A percentile compares a stretch with the other conserved stretches of the same genome.
Conservation (phyloP, 1,284 basidiomycete genomes). For the Cryptococcus deneoformans region DNA sequence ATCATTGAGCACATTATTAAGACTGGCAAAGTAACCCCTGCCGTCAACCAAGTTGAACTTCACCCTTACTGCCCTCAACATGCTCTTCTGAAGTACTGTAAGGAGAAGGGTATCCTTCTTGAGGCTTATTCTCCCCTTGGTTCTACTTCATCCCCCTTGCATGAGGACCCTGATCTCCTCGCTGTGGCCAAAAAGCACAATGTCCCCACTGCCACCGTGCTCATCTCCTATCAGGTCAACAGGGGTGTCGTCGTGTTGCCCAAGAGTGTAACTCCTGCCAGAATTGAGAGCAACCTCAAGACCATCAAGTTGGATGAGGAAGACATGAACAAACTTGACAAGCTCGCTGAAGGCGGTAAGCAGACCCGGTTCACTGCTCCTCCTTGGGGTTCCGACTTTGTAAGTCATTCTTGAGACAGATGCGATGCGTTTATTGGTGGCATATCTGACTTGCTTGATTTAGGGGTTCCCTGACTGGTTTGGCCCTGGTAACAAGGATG, state of each 20-base stretch:
- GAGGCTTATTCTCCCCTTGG: slow-evolving; percentile 85
- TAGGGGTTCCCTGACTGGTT: slow-evolving; percentile 44
- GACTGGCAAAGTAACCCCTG: slow-evolving; percentile 62
- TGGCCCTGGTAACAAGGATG: slow-evolving; percentile 43
- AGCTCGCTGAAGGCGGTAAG: slow-evolving; percentile 66
- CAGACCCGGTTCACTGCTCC: slow-evolving; percentile 53
- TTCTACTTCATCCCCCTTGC: slow-evolving; percentile 54
- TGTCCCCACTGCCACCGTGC: slow-evolving; percentile 57
- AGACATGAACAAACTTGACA: slow-evolving; percentile 64
- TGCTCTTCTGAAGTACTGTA: slow-evolving; percentile 65
- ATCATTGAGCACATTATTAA: slow-evolving; percentile 55
- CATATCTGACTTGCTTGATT: not conserved
- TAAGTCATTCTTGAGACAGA: slow-evolving; percentile 1
- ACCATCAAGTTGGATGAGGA: slow-evolving; percentile 54
- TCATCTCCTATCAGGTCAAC: slow-evolving; percentile 43
- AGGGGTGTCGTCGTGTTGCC: slow-evolving; percentile 63
- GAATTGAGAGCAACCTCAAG: slow-evolving; percentile 50
- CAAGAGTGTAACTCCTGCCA: slow-evolving; percentile 70
- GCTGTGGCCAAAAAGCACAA: slow-evolving; percentile 63
- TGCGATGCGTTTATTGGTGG: not conserved
- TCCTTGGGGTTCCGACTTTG: slow-evolving; percentile 45
- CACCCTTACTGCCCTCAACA: slow-evolving; percentile 69
- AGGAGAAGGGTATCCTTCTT: slow-evolving; percentile 65
- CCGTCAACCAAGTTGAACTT: slow-evolving; percentile 66
- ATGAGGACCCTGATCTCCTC: slow-evolving; percentile 59